Percentiles rank a stretch among this genome's conserved stretches.
phyloP scores from a whole-genome alignment of 2,329 filamentous ascomycete genomes.

The Xylaria sp. region DNA sequence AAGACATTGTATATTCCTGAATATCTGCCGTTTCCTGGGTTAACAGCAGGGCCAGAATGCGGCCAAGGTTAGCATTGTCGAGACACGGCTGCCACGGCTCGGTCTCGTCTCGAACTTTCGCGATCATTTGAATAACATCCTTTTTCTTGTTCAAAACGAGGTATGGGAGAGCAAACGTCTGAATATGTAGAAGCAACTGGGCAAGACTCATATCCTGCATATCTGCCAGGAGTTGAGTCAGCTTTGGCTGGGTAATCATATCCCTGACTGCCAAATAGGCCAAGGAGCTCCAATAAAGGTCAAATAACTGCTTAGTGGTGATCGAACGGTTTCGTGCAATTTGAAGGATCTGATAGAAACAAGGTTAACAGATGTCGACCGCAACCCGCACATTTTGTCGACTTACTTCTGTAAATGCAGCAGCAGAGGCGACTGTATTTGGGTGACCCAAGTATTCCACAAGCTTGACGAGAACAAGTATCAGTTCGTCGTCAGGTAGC shows the following conservation, averaged over 20 bases:
- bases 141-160: conserved; percentile 81
- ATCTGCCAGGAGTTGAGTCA: conserved; percentile 82
- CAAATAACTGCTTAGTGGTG: conserved; percentile 76
- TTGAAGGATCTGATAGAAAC: conserved; percentile 64
- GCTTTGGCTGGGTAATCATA: conserved; percentile 81
- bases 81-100: conserved; percentile 68
- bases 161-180: conserved; percentile 85
- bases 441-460: conserved; percentile 87
- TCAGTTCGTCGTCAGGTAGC: conserved; percentile 83
- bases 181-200: conserved; percentile 79
- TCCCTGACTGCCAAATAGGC: conserved; percentile 87
- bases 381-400: background rate
- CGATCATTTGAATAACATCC: conserved; percentile 84
- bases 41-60: conserved; percentile 69
- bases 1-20: conserved; percentile 74
- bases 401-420: conserved; percentile 82
- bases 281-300: conserved; percentile 88
- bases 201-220: conserved; percentile 79
- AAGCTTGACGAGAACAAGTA: conserved; percentile 83
- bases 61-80: conserved; percentile 66
- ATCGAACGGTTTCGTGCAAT: conserved; percentile 73
- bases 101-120: conserved; percentile 76
- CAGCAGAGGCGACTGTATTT: conserved; percentile 80
- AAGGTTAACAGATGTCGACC: conserved; percentile 10
- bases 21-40: conserved; percentile 66